These are phyloP conservation scores for Microdochium paspali DNA, from an alignment of 2,329 filamentous ascomycete genomes.

Conservation along the genomic window DNA sequence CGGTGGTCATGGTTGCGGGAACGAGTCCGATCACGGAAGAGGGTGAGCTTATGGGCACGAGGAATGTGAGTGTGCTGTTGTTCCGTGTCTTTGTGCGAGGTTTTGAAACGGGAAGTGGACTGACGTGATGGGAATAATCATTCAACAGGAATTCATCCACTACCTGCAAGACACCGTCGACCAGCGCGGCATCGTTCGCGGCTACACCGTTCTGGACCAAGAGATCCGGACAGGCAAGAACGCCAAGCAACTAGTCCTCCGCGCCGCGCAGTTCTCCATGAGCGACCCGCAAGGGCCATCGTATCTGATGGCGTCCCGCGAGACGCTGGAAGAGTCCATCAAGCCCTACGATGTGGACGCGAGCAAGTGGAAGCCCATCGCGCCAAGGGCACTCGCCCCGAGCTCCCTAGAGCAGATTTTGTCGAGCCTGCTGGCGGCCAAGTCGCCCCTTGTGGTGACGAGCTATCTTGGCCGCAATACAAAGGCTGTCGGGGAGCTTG, in stretches of 20 bases:
- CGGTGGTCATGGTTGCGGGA: constrained; percentile 65
- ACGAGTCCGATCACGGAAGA: constrained; percentile 65
- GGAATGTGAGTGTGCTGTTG: constrained; percentile 39
- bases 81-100: neutral
- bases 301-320: constrained; percentile 56
- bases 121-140: too few relatives aligned
- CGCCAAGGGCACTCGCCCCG: constrained; percentile 14
- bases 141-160: constrained; percentile 25
- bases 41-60: constrained; percentile 58
- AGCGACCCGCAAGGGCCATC: constrained; percentile 61
- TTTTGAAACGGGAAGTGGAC: neutral
- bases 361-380: constrained; percentile 13
- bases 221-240: constrained; percentile 67
- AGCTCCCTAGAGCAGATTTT: constrained; percentile 32
- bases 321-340: constrained; percentile 60
- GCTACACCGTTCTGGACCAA: constrained; percentile 63
- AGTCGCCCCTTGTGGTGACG: constrained; percentile 36
- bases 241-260: constrained; percentile 66
- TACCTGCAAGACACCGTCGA: constrained; percentile 73
- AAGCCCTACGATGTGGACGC: constrained; percentile 11
- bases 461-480: constrained; percentile 38
- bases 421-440: constrained; percentile 30
- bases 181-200: constrained; percentile 61
- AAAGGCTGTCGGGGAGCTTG: constrained; percentile 29
- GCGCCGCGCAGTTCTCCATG: constrained; percentile 61